Conservation (phyloP, 75 land plant species). For the Pinus tabuliformis region DNA sequence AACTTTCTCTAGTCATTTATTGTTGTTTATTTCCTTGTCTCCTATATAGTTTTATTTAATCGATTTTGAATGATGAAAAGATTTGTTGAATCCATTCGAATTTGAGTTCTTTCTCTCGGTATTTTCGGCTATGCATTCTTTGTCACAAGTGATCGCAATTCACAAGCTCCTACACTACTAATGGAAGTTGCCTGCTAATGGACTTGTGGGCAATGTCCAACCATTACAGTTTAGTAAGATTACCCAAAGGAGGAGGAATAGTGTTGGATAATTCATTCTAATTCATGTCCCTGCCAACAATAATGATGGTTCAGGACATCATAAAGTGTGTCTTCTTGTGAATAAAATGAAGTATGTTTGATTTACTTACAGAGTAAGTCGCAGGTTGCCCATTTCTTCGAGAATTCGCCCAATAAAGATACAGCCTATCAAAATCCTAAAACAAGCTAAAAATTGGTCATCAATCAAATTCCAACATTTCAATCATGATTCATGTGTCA, state of each 20-base stretch:
- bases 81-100: too few species aligned
- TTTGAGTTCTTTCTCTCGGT: too few species aligned
- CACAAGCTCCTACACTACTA: too few species aligned
- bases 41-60: too few species aligned
- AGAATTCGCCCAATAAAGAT: slow-evolving; percentile 16
- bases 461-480: not conserved
- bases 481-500: not conserved
- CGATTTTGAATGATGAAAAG: too few species aligned
- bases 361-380: slow-evolving; percentile 5
- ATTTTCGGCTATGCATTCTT: too few species aligned
- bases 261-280: slow-evolving; percentile 61
- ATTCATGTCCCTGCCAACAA: slow-evolving; percentile 47
- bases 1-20: too few species aligned
- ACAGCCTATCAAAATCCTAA: slow-evolving; percentile 16
- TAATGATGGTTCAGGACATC: not conserved
- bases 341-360: not conserved
- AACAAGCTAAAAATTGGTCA: not conserved
- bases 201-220: too few species aligned
- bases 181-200: too few species aligned
- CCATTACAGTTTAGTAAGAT: too few species aligned
- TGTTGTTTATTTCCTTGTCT: too few species aligned
- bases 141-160: too few species aligned
- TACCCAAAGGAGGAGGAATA: slow-evolving; percentile 65
- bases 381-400: slow-evolving; percentile 17
- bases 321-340: not conserved